Evolutionary conservation across 768 basidiomycete species (phyloP).

Genomic region (Sporobolomyces pararoseus): DNA sequence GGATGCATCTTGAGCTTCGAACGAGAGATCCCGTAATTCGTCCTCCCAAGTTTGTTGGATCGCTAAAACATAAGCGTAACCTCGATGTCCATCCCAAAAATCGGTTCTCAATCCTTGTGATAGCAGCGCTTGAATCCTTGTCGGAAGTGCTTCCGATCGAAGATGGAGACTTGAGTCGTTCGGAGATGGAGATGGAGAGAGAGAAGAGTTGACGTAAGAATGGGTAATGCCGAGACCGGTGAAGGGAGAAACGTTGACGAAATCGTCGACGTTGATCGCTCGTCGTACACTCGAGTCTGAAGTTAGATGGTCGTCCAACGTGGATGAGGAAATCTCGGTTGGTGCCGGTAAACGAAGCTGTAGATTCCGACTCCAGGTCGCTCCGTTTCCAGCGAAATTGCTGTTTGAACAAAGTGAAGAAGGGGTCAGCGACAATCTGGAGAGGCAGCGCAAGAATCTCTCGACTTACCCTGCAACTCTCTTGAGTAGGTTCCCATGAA

Average conservation of each 20-base stretch:
- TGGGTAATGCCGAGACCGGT: constrained; percentile 45
- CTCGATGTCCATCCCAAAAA: constrained; percentile 25
- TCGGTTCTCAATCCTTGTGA: constrained; percentile 1
- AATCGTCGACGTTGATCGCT: constrained; percentile 34
- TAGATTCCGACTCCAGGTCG: constrained; percentile 45
- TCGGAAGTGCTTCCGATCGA: neutral
- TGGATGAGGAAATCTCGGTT: neutral
- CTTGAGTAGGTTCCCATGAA: constrained; percentile 53
- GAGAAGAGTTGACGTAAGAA: neutral
- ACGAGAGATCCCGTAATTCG: constrained; percentile 3
- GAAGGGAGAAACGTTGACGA: constrained; percentile 47
- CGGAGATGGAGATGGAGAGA: too few relatives aligned
- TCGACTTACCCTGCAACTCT: constrained; percentile 41
- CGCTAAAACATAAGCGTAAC: constrained; percentile 21
- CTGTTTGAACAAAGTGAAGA: too few relatives aligned
- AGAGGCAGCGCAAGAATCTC: neutral
- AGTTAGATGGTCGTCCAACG: neutral
- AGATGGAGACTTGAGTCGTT: too few relatives aligned
- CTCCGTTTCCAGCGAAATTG: constrained; percentile 39
- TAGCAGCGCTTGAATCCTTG: constrained; percentile 4
- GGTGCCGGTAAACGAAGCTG: neutral
- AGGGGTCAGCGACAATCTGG: too few relatives aligned
- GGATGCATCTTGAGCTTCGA: neutral
- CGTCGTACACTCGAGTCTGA: neutral
- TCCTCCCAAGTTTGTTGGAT: constrained; percentile 17